These are phyloP conservation scores for Sanguinoderma infundibulare DNA, from an alignment of 1,284 basidiomycete species.

Conservation along the genomic window DNA sequence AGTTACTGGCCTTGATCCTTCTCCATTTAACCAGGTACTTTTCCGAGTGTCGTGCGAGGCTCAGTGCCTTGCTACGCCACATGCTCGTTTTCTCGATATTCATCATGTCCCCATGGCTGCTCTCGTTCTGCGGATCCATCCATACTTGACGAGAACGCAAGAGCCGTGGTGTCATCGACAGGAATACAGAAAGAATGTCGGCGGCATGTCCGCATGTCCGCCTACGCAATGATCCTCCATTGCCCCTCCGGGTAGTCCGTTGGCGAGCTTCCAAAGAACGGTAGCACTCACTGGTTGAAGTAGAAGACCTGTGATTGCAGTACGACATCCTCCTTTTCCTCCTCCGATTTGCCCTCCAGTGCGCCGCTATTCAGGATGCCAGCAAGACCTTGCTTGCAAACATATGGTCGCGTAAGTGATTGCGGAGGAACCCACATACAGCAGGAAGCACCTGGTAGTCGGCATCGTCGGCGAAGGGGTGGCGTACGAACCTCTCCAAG, in stretches of 20 bases:
- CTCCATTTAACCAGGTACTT: too few relatives aligned
- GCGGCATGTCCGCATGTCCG: neutral
- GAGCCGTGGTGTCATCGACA: too few relatives aligned
- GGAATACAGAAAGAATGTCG: neutral
- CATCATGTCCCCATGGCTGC: too few relatives aligned
- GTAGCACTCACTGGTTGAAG: constrained; percentile 62
- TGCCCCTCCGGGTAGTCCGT: neutral
- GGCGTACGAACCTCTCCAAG: constrained; percentile 29
- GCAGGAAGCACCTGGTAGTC: constrained; percentile 56
- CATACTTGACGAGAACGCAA: neutral
- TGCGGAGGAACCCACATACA: neutral
- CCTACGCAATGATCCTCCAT: neutral
- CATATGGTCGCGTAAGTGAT: neutral
- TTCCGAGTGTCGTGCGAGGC: too few relatives aligned
- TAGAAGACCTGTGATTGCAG: constrained; percentile 68
- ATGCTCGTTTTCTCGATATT: too few relatives aligned
- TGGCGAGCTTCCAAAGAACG: neutral
- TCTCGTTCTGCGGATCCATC: too few relatives aligned
- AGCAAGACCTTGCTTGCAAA: constrained; percentile 63
- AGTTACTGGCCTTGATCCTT: too few relatives aligned
- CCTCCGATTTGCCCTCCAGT: constrained; percentile 42
- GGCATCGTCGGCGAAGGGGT: constrained; percentile 60
- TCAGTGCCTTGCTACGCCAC: too few relatives aligned
- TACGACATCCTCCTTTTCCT: constrained; percentile 51
- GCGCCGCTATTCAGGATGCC: constrained; percentile 53